Evolutionary conservation across 2,329 filamentous ascomycete genomes (phyloP).

Genomic region (Cladophialophora carrionii): DNA sequence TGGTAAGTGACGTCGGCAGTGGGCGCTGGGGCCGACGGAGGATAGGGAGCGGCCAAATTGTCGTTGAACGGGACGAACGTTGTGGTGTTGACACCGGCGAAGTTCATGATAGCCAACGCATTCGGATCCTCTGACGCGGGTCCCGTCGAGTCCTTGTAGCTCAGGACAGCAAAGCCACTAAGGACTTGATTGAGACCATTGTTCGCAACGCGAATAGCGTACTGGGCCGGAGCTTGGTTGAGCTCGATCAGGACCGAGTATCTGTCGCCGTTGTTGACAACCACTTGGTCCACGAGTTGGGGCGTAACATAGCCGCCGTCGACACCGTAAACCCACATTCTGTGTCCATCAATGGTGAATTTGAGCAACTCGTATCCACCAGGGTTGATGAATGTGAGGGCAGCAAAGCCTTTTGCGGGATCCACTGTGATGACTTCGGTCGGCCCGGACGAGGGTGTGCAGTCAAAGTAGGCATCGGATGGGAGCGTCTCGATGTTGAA

Average conservation of each 20-base stretch:
- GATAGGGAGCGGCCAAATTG: slow-evolving; percentile 52
- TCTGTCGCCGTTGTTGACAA: slow-evolving; percentile 47
- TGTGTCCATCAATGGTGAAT: slow-evolving; percentile 51
- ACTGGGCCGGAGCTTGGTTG: slow-evolving; percentile 44
- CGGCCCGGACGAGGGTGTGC: slow-evolving; percentile 29
- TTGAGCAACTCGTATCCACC: slow-evolving; percentile 43
- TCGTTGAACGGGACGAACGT: slow-evolving; percentile 54
- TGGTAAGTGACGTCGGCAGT: slow-evolving; percentile 54
- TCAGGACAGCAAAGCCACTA: slow-evolving; percentile 56
- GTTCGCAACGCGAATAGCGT: slow-evolving; percentile 56
- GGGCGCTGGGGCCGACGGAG: slow-evolving; percentile 50
- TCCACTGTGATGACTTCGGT: slow-evolving; percentile 41
- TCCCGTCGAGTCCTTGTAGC: slow-evolving; percentile 43
- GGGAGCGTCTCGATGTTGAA: slow-evolving; percentile 50
- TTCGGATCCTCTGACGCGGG: slow-evolving; percentile 35
- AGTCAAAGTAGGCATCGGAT: slow-evolving; percentile 48
- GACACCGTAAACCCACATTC: slow-evolving; percentile 51
- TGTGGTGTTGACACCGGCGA: slow-evolving; percentile 52
- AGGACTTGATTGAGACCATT: slow-evolving; percentile 59
- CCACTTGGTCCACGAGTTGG: slow-evolving; percentile 43
- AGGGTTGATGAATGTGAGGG: slow-evolving; percentile 48
- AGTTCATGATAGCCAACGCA: slow-evolving; percentile 54
- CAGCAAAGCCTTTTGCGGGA: slow-evolving; percentile 43
- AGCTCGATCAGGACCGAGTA: slow-evolving; percentile 49
- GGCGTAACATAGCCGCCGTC: slow-evolving; percentile 52